A percentile compares a stretch with the other conserved stretches of the same genome.
phyloP scores from a whole-genome alignment of 2,329 filamentous ascomycete genomes.

The Phialophora verrucosa region DNA sequence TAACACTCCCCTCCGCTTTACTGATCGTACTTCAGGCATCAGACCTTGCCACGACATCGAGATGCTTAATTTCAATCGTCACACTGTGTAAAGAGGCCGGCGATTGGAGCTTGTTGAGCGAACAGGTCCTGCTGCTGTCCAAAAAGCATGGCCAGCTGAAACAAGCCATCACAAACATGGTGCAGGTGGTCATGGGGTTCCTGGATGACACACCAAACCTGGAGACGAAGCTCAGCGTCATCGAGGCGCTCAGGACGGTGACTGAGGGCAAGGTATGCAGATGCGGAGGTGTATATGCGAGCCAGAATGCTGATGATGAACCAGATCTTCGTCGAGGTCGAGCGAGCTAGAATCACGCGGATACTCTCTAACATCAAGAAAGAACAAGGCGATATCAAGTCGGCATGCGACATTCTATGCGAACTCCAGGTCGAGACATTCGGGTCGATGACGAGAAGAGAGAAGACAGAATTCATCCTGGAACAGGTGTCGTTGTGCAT shows the following conservation, averaged over 20 bases:
- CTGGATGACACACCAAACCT: constrained; percentile 82
- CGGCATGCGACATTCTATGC: constrained; percentile 90
- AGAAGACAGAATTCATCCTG: constrained; percentile 98
- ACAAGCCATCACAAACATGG: constrained; percentile 98
- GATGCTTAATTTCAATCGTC: constrained; percentile 84
- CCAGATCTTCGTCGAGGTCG: constrained; percentile 97
- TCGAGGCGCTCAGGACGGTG: constrained; percentile 92
- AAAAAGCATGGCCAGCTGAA: constrained; percentile 99
- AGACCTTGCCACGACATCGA: constrained; percentile 92
- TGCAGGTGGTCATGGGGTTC: constrained; percentile 93
- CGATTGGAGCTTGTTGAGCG: constrained; percentile 94
- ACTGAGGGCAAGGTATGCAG: constrained; percentile 85
- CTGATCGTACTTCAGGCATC: constrained; percentile 68
- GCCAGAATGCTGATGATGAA: neutral
- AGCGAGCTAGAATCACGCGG: constrained; percentile 91
- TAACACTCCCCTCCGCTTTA: constrained; percentile 13
- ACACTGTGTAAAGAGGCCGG: constrained; percentile 91
- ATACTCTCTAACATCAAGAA: constrained; percentile 98
- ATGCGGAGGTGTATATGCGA: neutral
- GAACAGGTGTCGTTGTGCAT: constrained; percentile 95
- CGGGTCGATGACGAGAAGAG: constrained; percentile 93
- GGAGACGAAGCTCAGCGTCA: constrained; percentile 89
- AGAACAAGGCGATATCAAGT: constrained; percentile 86
- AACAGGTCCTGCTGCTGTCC: constrained; percentile 91
- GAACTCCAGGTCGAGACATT: constrained; percentile 99